Percentiles rank a stretch among this genome's conserved stretches.
These are phyloP conservation scores for Naganishia antarctica DNA, from an alignment of 768 basidiomycete species.

Conservation along the genomic window DNA sequence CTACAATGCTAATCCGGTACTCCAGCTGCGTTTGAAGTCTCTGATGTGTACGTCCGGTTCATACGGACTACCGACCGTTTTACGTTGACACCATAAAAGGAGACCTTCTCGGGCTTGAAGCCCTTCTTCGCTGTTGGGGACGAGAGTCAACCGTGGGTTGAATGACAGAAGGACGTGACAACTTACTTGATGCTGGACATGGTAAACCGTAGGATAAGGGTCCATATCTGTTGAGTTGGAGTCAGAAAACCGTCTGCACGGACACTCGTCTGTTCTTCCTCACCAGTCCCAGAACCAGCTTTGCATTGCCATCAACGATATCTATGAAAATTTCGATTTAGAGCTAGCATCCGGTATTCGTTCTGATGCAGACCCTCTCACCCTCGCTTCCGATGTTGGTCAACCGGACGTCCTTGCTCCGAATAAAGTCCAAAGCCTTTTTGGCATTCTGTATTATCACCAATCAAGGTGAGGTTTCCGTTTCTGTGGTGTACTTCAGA, in stretches of 20 bases:
- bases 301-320: slow-evolving; percentile 97
- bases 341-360: not conserved
- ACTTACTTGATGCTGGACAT: slow-evolving; percentile 94
- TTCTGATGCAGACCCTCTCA: slow-evolving; percentile 36
- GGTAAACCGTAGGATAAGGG: slow-evolving; percentile 89
- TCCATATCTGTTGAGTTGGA: slow-evolving; percentile 70
- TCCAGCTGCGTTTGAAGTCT: slow-evolving; percentile 89
- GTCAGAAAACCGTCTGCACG: not conserved
- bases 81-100: slow-evolving; percentile 95
- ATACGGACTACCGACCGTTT: slow-evolving; percentile 69
- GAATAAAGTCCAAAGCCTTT: slow-evolving; percentile 92
- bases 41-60: slow-evolving; percentile 74
- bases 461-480: not conserved
- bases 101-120: slow-evolving; percentile 97
- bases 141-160: no score
- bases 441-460: slow-evolving; percentile 65
- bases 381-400: slow-evolving; percentile 94
- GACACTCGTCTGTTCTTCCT: not conserved
- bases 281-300: slow-evolving; percentile 74
- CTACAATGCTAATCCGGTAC: slow-evolving; percentile 89
- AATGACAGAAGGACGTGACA: not conserved
- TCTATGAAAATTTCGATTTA: slow-evolving; percentile 54
- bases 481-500: not conserved
- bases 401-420: slow-evolving; percentile 83
- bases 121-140: slow-evolving; percentile 75